A percentile compares a stretch with the other conserved stretches of the same genome.
Conservation (phyloP, 2,329 filamentous ascomycete genomes). For the Aspergillus arachidicola region DNA sequence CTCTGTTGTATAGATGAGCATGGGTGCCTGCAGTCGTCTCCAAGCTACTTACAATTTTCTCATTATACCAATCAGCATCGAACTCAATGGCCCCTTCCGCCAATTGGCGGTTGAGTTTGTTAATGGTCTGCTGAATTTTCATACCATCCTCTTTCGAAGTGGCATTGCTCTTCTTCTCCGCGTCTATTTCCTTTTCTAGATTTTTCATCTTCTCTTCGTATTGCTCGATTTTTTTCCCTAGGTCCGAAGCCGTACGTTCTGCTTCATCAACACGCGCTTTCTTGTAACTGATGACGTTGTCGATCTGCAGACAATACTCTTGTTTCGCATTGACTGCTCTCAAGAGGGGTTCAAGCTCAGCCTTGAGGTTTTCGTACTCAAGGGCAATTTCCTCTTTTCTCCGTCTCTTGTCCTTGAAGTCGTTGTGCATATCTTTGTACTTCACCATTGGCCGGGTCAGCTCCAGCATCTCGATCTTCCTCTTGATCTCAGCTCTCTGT, state of each 20-base stretch:
- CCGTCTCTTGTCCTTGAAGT: constrained; percentile 56
- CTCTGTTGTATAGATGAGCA: constrained; percentile 50
- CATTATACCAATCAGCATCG: constrained; percentile 70
- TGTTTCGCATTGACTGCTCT: constrained; percentile 70
- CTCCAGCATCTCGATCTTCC: constrained; percentile 66
- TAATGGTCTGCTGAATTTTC: constrained; percentile 60
- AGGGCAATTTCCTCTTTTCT: constrained; percentile 57
- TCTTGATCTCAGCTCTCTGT: constrained; percentile 70
- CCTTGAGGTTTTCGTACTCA: constrained; percentile 63
- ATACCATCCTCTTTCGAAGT: constrained; percentile 56
- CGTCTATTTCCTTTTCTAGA: constrained; percentile 46
- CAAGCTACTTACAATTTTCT: constrained; percentile 63
- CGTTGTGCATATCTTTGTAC: constrained; percentile 60
- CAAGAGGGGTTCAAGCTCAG: constrained; percentile 67
- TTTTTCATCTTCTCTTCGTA: constrained; percentile 40
- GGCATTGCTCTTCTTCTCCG: constrained; percentile 54
- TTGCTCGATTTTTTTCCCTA: constrained; percentile 47
- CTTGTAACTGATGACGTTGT: constrained; percentile 58
- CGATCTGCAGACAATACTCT: constrained; percentile 61
- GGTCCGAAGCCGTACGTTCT: constrained; percentile 51
- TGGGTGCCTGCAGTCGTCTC: constrained; percentile 9
- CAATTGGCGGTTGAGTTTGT: constrained; percentile 63
- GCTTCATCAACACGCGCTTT: constrained; percentile 56
- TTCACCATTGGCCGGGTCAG: constrained; percentile 66
- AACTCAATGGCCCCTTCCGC: constrained; percentile 68